phyloP scores from a whole-genome alignment of 495 filamentous ascomycete species.

The Rhypophila decipiens region DNA sequence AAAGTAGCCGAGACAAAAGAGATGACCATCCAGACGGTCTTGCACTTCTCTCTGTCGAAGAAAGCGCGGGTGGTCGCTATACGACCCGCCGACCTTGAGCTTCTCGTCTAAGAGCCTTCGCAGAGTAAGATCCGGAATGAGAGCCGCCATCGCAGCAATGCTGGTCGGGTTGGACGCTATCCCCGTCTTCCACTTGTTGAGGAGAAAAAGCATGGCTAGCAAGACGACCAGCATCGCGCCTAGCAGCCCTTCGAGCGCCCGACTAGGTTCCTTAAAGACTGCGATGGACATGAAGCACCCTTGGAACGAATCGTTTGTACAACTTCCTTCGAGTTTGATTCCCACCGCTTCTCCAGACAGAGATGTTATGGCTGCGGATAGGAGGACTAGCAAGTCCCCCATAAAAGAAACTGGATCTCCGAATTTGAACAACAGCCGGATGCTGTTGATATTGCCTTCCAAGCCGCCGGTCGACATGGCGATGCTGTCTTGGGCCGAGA shows the following conservation, averaged over 20 bases:
- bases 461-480: slow-evolving; percentile 19
- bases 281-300: slow-evolving; percentile 3
- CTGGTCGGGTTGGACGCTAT: background rate
- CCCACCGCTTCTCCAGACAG: slow-evolving; percentile 21
- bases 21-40: too few species aligned
- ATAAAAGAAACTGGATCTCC: slow-evolving; percentile 16
- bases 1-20: too few species aligned
- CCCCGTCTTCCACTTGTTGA: slow-evolving; percentile 1
- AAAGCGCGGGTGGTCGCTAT: background rate
- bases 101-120: background rate
- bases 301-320: background rate
- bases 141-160: background rate
- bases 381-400: slow-evolving; percentile 12
- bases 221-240: background rate
- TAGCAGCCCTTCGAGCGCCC: slow-evolving; percentile 1
- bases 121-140: background rate
- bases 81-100: background rate
- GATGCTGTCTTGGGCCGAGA: slow-evolving; percentile 18
- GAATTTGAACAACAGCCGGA: slow-evolving; percentile 16
- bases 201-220: background rate
- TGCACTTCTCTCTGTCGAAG: background rate
- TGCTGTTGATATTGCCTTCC: slow-evolving; percentile 13
- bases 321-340: slow-evolving; percentile 14
- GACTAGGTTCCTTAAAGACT: background rate
- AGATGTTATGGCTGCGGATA: slow-evolving; percentile 19